Evolutionary conservation across 192 early-diverging fungal genomes (phyloP).

Genomic region (Mortierella hygrophila): DNA sequence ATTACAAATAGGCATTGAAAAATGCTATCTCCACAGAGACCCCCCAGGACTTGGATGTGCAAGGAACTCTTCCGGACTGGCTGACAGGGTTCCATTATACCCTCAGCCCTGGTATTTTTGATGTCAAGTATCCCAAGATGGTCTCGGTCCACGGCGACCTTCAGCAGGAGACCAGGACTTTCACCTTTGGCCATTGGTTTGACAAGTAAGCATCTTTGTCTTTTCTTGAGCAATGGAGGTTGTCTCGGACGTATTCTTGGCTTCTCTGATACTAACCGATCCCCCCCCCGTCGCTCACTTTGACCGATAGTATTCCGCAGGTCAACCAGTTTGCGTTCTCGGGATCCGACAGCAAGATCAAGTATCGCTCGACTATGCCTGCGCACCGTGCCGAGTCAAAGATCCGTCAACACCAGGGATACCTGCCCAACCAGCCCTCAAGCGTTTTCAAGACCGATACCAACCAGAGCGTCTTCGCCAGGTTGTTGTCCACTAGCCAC

Average conservation of each 20-base stretch:
- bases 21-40: constrained; percentile 64
- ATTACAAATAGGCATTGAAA: constrained; percentile 59
- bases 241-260: background rate
- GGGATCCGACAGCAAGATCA: constrained; percentile 65
- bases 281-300: background rate
- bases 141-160: constrained; percentile 66
- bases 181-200: constrained; percentile 78
- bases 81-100: constrained; percentile 75
- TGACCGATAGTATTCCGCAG: constrained; percentile 66
- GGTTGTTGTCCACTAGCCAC: constrained; percentile 70
- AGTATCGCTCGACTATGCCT: constrained; percentile 71
- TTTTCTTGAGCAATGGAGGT: background rate
- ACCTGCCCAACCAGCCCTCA: constrained; percentile 73
- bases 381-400: constrained; percentile 72
- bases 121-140: constrained; percentile 74
- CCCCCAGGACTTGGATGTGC: constrained; percentile 61
- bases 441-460: constrained; percentile 75
- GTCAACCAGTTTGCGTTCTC: constrained; percentile 78
- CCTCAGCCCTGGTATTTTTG: constrained; percentile 76
- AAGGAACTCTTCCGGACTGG: constrained; percentile 74
- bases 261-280: background rate
- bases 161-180: constrained; percentile 76
- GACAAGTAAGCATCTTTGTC: constrained; percentile 63
- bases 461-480: constrained; percentile 77
- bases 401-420: constrained; percentile 79